Evolutionary conservation across 192 early-diverging fungal genomes (phyloP), one percentile per base, ranked within the genome.

Genomic region (Geosiphon pyriformis): DNA sequence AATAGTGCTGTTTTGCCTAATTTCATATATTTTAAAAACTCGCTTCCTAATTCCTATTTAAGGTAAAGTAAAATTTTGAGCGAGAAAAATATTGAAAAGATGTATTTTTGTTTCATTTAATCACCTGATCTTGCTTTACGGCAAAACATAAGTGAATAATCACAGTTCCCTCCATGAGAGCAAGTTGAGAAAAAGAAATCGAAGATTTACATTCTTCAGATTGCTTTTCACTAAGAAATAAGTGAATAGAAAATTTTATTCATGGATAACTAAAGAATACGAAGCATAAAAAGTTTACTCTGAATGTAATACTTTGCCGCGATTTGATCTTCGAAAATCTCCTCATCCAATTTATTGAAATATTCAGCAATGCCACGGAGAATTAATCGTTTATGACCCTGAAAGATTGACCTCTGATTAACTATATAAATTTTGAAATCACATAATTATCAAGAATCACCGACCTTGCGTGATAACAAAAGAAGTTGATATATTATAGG

Each of bases 121-220:
- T 57, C 66, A 82, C 84, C 70, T 88, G 83, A 72, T 91, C 88
- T 71, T 91, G 89, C 54, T 85, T 86, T 27, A 88, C 80, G 25
- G 81, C 84, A 61, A 86, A 89, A 66, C 77, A 81, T 34, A 91
- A 77, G 60, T 91, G 87, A 52, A 89, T 77, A 70, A 91, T 81
- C 8, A 87, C 84, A 0, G 83, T 86, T 25, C 85, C 87, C 60
- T 88, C 84, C 32, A 84, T 82, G 3, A 78, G 81, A 46, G 75
- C 78, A 35, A 85, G 66, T 69, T 80, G 65, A 51, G 65, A 47
- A 27, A 70, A 78, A 18, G 50, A 37, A 59, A 26, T 51, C 31
- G 12, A 78, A 47, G 3, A 62, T 56, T 10, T 72, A 60, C 6
- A 68, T 60, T 6, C 46, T 46, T 58, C 61, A 70, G 18, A 30